phyloP scores from a whole-genome alignment of 1,139 yeast genomes.

The Zygosaccharomyces sapae region DNA sequence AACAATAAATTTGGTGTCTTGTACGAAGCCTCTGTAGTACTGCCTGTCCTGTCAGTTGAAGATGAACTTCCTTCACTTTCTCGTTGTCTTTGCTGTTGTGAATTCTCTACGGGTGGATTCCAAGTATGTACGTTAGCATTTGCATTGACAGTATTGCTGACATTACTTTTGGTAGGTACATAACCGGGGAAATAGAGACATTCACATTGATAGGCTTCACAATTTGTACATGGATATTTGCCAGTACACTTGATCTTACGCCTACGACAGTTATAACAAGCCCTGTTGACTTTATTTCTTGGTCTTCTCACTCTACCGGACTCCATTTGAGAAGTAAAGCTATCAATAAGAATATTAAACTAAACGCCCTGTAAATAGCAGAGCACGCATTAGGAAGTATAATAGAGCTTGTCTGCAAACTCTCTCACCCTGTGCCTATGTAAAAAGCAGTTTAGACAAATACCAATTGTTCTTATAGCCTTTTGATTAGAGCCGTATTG shows the following conservation, averaged over 20 bases:
- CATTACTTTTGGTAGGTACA: not conserved
- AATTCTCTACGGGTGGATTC: too few species aligned
- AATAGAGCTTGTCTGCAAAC: too few species aligned
- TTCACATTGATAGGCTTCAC: constrained; percentile 32
- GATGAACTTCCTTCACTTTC: not conserved
- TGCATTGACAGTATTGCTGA: not conserved
- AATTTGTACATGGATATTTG: constrained; percentile 33
- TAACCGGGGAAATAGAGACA: constrained; percentile 20
- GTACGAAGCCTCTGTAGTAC: not conserved
- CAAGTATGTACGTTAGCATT: not conserved
- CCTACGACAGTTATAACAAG: constrained; percentile 58
- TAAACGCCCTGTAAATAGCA: not conserved
- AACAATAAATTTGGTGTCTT: not conserved
- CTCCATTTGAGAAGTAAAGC: constrained; percentile 1
- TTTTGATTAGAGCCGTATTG: too few species aligned
- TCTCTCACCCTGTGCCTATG: too few species aligned
- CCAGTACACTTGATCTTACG: constrained; percentile 64
- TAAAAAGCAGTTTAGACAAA: too few species aligned
- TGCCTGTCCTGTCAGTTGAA: not conserved
- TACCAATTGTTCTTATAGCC: too few species aligned
- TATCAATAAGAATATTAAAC: not conserved
- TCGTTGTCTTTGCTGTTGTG: too few species aligned
- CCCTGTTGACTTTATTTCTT: constrained; percentile 40
- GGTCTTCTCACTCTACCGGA: constrained; percentile 13
- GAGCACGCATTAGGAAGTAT: not conserved